Conservation (phyloP, 78 protist genomes). For the Emiliania huxleyi region DNA sequence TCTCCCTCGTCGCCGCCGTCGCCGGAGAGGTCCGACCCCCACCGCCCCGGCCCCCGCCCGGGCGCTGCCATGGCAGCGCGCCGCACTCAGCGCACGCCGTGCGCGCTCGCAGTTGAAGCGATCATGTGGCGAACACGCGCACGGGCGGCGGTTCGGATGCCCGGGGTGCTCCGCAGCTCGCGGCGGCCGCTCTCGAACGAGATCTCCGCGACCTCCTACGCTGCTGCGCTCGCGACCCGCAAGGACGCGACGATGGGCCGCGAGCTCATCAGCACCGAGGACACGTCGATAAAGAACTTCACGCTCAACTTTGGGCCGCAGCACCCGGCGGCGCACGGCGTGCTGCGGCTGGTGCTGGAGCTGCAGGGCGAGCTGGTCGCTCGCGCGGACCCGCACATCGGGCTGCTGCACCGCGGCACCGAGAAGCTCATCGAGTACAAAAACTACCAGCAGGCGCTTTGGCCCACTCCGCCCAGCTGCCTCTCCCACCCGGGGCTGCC, state of each 20-base stretch:
- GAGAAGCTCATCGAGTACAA: conserved; percentile 58
- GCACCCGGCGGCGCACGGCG: conserved; percentile 75
- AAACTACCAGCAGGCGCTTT: conserved; percentile 54
- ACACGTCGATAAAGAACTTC: conserved; percentile 24
- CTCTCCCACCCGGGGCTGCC: too few species aligned
- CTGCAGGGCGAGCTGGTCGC: conserved; percentile 45
- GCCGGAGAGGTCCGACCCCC: too few species aligned
- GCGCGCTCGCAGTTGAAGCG: too few species aligned
- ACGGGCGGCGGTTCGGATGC: too few species aligned
- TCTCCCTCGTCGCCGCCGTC: too few species aligned
- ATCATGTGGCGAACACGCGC: too few species aligned
- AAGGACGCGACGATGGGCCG: neutral
- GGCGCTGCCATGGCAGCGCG: too few species aligned
- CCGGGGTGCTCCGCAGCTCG: neutral
- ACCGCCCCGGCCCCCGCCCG: too few species aligned
- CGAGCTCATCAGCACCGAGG: neutral
- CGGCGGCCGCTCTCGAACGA: neutral
- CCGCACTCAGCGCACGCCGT: too few species aligned
- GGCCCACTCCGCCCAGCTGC: too few species aligned
- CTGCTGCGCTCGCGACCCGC: neutral
- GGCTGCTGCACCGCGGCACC: conserved; percentile 68
- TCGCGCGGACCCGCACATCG: conserved; percentile 63
- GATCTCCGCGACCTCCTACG: neutral
- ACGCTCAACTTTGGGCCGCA: conserved; percentile 65
- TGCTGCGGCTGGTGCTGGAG: conserved; percentile 66